Evolutionary conservation across 495 filamentous ascomycete genomes (phyloP).

Genomic region (Paragyromitra xinjiangensis): DNA sequence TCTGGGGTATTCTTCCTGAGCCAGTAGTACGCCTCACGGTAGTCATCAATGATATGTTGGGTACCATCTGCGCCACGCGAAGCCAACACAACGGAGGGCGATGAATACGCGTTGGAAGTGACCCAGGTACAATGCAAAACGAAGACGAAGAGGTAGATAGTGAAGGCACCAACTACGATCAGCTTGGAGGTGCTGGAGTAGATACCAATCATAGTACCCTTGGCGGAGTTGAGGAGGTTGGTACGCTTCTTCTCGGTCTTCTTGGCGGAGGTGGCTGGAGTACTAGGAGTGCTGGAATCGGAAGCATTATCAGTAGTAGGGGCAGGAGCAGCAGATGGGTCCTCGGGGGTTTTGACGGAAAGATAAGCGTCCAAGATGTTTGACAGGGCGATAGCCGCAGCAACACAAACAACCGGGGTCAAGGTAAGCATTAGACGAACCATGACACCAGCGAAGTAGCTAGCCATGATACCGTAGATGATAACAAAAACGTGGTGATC

Average conservation of each 20-base stretch:
- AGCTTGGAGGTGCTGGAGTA: conserved; percentile 82
- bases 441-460: conserved; percentile 99
- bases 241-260: conserved; percentile 64
- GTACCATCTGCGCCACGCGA: conserved; percentile 91
- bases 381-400: conserved; percentile 89
- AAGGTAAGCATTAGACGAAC: conserved; percentile 97
- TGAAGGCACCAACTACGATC: conserved; percentile 73
- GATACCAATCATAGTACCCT: conserved; percentile 80
- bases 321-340: conserved; percentile 59
- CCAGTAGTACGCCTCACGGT: conserved; percentile 99
- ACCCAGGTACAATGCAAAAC: conserved; percentile 99
- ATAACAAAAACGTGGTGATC: conserved; percentile 99
- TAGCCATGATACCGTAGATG: conserved; percentile 92
- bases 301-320: conserved; percentile 50
- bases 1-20: conserved; percentile 94
- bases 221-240: conserved; percentile 71
- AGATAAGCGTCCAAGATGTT: conserved; percentile 88
- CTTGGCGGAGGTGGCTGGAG: conserved; percentile 61
- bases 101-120: conserved; percentile 97
- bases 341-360: conserved; percentile 65
- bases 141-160: conserved; percentile 86
- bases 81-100: conserved; percentile 95
- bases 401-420: conserved; percentile 95
- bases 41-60: conserved; percentile 99
- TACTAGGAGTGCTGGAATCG: conserved; percentile 36